These are phyloP conservation scores for Pharus latifolius DNA, from an alignment of 176 grass and related monocot species.

Conservation along the genomic window DNA sequence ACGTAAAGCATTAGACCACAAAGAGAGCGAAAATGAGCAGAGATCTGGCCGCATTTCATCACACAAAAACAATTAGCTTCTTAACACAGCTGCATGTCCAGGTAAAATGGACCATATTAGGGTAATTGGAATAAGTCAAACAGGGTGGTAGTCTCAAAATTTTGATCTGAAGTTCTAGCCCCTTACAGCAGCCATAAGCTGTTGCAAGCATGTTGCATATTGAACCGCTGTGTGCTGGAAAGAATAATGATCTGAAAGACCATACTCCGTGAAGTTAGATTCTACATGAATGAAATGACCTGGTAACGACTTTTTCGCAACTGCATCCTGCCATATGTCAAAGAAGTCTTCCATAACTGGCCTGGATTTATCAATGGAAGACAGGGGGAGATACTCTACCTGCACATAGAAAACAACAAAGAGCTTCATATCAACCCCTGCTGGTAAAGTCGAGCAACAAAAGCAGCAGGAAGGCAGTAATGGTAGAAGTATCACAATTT, in stretches of 20 bases:
- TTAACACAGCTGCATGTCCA: neutral
- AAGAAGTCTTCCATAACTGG: slow-evolving; percentile 81
- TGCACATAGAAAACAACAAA: slow-evolving; percentile 22
- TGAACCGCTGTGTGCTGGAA: slow-evolving; percentile 75
- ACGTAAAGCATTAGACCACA: too few relatives aligned
- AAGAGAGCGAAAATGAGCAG: neutral
- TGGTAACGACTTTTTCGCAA: slow-evolving; percentile 53
- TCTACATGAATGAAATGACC: slow-evolving; percentile 77
- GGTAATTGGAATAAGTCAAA: slow-evolving; percentile 1
- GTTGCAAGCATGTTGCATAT: slow-evolving; percentile 61
- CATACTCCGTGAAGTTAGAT: slow-evolving; percentile 60
- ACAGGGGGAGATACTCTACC: slow-evolving; percentile 83
- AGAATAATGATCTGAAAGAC: slow-evolving; percentile 65
- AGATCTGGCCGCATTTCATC: neutral
- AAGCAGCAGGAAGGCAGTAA: neutral
- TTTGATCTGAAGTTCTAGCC: neutral
- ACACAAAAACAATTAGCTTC: too few relatives aligned
- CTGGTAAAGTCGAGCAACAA: neutral
- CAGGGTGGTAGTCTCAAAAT: neutral
- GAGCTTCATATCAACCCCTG: slow-evolving; percentile 1
- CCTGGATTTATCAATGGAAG: slow-evolving; percentile 79
- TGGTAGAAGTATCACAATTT: too few relatives aligned
- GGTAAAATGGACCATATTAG: neutral
- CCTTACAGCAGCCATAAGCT: slow-evolving; percentile 68
- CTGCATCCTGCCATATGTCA: slow-evolving; percentile 75